These are phyloP conservation scores for Apostasia ramifera DNA, from an alignment of 106 monocot species.

Conservation along the genomic window DNA sequence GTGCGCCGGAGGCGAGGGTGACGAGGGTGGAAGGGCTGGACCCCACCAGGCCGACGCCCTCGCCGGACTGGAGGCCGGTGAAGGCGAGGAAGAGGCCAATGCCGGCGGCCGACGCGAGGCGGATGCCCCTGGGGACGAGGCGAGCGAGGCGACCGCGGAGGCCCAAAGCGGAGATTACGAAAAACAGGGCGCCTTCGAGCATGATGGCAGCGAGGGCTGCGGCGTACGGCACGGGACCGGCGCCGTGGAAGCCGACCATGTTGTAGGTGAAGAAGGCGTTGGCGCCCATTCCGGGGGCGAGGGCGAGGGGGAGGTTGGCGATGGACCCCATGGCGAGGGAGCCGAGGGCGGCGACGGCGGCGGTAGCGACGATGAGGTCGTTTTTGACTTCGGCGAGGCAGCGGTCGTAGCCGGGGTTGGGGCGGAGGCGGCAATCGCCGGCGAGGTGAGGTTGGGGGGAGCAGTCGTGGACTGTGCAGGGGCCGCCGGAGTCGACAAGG, in stretches of 20 bases:
- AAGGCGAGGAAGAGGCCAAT: conserved; percentile 79
- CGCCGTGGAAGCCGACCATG: conserved; percentile 63
- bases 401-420: conserved; percentile 13
- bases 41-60: conserved; percentile 60
- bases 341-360: conserved; percentile 19
- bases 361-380: conserved; percentile 52
- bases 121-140: conserved; percentile 43
- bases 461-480: conserved; percentile 34
- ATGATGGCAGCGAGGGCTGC: conserved; percentile 54
- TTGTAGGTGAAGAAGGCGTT: conserved; percentile 68
- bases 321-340: conserved; percentile 48
- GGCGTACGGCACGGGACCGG: conserved; percentile 41
- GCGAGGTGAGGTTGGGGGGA: background rate
- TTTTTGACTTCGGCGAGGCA: conserved; percentile 25
- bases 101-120: conserved; percentile 57
- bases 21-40: conserved; percentile 47
- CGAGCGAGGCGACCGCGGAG: conserved; percentile 47
- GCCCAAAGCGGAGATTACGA: conserved; percentile 44
- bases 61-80: conserved; percentile 43
- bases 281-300: conserved; percentile 70
- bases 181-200: conserved; percentile 51
- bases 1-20: conserved; percentile 11
- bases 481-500: conserved; percentile 56
- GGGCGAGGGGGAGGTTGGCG: conserved; percentile 60
- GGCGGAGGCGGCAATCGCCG: conserved; percentile 14